Base-by-base conservation (phyloP, 2,329 filamentous ascomycete species). In the Aspergillus puulaauensis region DNA sequence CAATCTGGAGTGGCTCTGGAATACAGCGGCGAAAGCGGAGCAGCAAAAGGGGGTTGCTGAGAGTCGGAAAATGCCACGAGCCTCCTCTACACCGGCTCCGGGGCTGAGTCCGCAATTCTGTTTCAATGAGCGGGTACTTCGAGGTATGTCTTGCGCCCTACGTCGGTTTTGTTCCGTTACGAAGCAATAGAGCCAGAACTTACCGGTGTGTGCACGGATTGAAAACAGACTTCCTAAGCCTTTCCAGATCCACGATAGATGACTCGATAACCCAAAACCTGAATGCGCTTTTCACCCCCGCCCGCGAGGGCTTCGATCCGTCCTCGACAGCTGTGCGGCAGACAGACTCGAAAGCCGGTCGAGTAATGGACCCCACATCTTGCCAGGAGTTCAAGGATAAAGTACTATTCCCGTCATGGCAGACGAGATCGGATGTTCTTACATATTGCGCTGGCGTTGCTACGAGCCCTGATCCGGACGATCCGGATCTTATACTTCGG, bases 241-340 rank as follows among this genome's bases (percentile, higher is more conserved):
- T 95, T 64, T 97, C 93, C 9, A 87, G 95, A 62, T 82, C 86
- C 52, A 86, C 90, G 48, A 88, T 97, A 69, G 95, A 99, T 76
- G 95, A 99, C 76, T 91, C 90, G 45, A 98, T 99, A 70, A 86
- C 87, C 1, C 93, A 96, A 70, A 93, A 96, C 68, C 85, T 99
- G 60, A 98, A 98, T 79, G 91, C 91, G 1, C 83, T 98, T 39
- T 79, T 91, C 45, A 93, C 89, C 1, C 93, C 93, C 0, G 83
- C 90, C 12, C 79, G 81, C 45, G 67, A 69, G 35, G 86, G 86
- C 15, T 98, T 96, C 75, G 89, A 96, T 70, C 90, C 93, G 1
- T 78, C 82, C 0, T 93, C 90, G 1, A 96, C 91, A 1, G 84
- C 87, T 0, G 78, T 83, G 14, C 84, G 88, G 52, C 79, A 80